Evolutionary conservation across 1,139 yeast genomes (phyloP), one percentile per base, ranked within the genome.

Genomic region (Saccharomyces hybrid): DNA sequence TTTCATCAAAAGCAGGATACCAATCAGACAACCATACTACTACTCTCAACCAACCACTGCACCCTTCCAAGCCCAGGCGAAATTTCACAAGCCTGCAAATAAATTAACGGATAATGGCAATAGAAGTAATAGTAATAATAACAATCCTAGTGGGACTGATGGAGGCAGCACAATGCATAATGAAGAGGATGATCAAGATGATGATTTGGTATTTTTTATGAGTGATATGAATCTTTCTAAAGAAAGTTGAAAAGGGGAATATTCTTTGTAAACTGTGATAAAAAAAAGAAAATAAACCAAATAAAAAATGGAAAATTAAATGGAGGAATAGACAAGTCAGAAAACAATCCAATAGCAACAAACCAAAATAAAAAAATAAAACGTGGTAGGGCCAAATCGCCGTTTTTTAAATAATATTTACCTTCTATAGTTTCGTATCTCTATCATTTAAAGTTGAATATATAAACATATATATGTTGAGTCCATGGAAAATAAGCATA

Each of bases 161-260:
- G 55, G 56, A 13, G 41, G 13, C 25, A 50, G 42, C 38, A 51
- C 38, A 14, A 30, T 38, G 25, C 48, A 51, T 48, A 50, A 51
- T 49, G 16, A 27, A 7, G 59, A 54, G 57, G 82, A 79, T 38
- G 85, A 82, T 44, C 89, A 85, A 48, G 95, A 87, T 59, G 96
- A 88, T 59, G 96, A 88, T 58, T 73, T 89, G 63, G 73, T 89
- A 55, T 89, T 89, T 70, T 86, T 95, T 30, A 88, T 89, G 95
- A 88, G 96, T 67, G 96, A 88, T 65, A 87, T 87, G 93, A 83
- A 85, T 57, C 59, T 68, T 38, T 58, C 68, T 3, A 59, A 63
- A 48, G 38, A 52, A 13, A 13, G 23, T 25, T 49, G 23, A 20
- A 20, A 20, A 20, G 23, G 23, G 23, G 23, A 20, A 20, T 20